Base-by-base conservation (phyloP, 305 asterid genomes). In the Solanum hybrid region DNA sequence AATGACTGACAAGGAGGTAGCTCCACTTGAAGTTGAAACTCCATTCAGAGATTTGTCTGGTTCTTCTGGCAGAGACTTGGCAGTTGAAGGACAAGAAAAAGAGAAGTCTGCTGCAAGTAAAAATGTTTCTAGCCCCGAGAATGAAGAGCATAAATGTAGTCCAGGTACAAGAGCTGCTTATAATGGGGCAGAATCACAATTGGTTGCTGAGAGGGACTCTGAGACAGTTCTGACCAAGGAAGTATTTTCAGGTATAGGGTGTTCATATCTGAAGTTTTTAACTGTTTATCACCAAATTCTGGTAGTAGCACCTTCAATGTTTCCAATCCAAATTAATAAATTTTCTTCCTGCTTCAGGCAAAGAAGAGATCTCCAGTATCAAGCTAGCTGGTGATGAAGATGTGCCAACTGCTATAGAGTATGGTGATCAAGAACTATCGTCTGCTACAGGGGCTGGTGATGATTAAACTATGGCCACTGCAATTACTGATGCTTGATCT, bases 61-160 rank as follows among this genome's bases (percentile, higher is more conserved):
- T 34, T 29, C 45, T 38, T 82, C 89, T 37, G 29, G 24, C 80
- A 24, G 79, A 41, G 92, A 57, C 86, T 29, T 29, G 70, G 78
- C 65, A 79, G 89, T 79, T 89, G 92, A 90, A 82, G 91, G 79
- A 76, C 89, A 32, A 89, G 76, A 89, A 87, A 79, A 75, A 22
- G 32, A 39, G 73, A 88, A 51, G 85, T 41, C 57, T 29, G 89
- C 79, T 27, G 89, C 79, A 73, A 83, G 26, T 86, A 87, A 41
- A 72, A 65, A 33, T 89, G 78, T 57, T n/a, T 70, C 91, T 34
- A 79, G 29, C 61, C 80, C 88, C 6, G 41, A 88, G 27, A 33
- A 24, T 86, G 77, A 81, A 12, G 90, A 91, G 82, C 76, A 45
- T 38, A 90, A 83, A 89, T 45, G 82, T 31, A 41, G 82, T 70